Percentiles rank a stretch among this genome's conserved stretches.
Conservation (phyloP, 2,329 filamentous ascomycete genomes). For the Fusarium albidum region DNA sequence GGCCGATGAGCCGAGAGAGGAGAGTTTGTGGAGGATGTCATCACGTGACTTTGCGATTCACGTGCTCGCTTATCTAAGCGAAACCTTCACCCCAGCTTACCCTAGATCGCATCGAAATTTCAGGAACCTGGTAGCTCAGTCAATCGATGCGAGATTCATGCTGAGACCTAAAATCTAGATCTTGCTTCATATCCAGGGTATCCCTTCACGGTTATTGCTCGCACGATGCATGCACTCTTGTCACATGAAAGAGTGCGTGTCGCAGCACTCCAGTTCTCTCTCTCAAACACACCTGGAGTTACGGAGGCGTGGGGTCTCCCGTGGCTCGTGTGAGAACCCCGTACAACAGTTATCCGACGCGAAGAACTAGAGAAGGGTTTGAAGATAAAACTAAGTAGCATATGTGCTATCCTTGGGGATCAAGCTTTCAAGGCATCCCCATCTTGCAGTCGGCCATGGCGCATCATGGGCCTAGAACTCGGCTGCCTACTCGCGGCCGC, state of each 20-base stretch:
- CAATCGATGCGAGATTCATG: not conserved
- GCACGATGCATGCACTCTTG: not conserved
- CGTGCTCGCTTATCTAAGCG: not conserved
- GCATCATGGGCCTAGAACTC: not conserved
- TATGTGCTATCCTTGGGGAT: not conserved
- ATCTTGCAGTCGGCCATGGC: not conserved
- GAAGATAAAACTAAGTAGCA: not conserved
- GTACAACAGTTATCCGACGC: too few species aligned
- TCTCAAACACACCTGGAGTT: too few species aligned
- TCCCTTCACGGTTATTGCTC: not conserved
- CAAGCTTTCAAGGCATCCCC: not conserved
- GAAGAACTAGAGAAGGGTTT: too few species aligned
- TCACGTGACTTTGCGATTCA: conserved; percentile 19
- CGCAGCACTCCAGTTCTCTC: too few species aligned
- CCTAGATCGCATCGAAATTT: not conserved
- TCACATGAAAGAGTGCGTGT: not conserved
- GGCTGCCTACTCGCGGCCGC: not conserved
- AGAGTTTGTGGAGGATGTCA: conserved; percentile 16
- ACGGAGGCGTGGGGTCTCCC: too few species aligned
- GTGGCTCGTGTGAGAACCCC: too few species aligned
- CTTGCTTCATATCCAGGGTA: not conserved
- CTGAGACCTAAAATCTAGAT: not conserved
- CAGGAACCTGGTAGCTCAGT: not conserved
- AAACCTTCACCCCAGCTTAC: not conserved
- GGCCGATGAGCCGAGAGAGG: conserved; percentile 42